These are phyloP conservation scores for Colletotrichum lini DNA, from an alignment of 2,329 filamentous ascomycete genomes.

Conservation along the genomic window DNA sequence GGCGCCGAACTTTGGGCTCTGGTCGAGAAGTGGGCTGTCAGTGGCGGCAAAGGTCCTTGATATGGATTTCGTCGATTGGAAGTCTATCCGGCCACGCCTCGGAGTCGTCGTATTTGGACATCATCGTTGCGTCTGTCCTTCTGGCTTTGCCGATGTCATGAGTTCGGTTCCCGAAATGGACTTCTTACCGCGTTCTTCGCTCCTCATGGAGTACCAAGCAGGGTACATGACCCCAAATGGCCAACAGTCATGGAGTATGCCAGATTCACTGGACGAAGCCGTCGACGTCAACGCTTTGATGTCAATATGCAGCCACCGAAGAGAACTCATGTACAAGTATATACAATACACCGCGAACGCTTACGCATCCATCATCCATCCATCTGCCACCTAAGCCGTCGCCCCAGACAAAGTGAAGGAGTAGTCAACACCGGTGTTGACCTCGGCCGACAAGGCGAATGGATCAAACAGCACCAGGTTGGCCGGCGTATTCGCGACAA, in stretches of 20 bases:
- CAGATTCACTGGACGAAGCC: no score
- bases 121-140: not conserved
- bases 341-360: not conserved
- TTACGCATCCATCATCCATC: not conserved
- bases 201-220: no score
- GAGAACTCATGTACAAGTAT: not conserved
- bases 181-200: no score
- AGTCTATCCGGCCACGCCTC: not conserved
- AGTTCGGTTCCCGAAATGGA: not conserved
- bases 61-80: not conserved
- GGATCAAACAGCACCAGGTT: constrained; percentile 60
- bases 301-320: not conserved
- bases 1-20: constrained; percentile 37
- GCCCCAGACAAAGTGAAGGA: constrained; percentile 52
- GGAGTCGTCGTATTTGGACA: not conserved
- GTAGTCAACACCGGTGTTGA: constrained; percentile 56
- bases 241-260: no score
- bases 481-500: constrained; percentile 63
- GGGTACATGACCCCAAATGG: no score
- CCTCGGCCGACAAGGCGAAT: constrained; percentile 53
- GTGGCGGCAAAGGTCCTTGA: not conserved
- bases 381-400: constrained; percentile 30
- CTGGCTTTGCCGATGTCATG: no score
- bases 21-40: constrained; percentile 36
- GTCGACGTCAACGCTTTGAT: no score